phyloP scores from a whole-genome alignment of 129 eudicot species.

The Flaveria brownii region DNA sequence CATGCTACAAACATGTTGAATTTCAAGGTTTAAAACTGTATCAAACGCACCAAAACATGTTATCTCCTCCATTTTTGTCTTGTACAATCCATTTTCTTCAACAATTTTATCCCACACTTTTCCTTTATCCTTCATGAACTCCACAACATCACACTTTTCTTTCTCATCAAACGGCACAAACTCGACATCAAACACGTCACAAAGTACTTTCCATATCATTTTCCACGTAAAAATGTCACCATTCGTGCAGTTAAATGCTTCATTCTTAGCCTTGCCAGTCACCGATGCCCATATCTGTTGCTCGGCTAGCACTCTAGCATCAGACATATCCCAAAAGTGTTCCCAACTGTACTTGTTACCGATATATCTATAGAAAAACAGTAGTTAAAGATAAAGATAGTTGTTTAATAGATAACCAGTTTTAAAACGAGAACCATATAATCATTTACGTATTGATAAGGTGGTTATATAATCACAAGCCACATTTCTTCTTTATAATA shows the following conservation, averaged over 20 bases:
- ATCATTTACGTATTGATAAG: too few relatives aligned
- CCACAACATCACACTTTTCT: constrained; percentile 9
- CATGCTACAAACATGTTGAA: constrained; percentile 41
- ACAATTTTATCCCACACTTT: constrained; percentile 16
- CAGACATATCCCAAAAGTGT: constrained; percentile 36
- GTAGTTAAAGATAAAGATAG: neutral
- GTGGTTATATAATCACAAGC: too few relatives aligned
- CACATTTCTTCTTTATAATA: too few relatives aligned
- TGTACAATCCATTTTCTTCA: constrained; percentile 6
- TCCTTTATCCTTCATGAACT: constrained; percentile 29
- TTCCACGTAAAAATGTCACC: constrained; percentile 45
- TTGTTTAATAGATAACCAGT: too few relatives aligned
- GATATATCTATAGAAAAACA: neutral
- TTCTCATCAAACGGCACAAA: constrained; percentile 20
- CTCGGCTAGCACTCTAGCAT: constrained; percentile 35
- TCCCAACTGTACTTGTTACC: constrained; percentile 38
- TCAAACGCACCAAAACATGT: neutral
- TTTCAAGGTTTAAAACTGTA: neutral
- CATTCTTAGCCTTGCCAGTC: constrained; percentile 32
- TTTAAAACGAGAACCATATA: too few relatives aligned
- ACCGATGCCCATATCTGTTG: constrained; percentile 40
- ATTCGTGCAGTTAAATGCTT: constrained; percentile 43
- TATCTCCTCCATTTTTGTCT: constrained; percentile 16
- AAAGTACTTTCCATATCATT: constrained; percentile 30
- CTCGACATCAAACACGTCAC: constrained; percentile 27